Evolutionary conservation across 495 filamentous ascomycete species (phyloP).

Genomic region (Penicillium lagena): DNA sequence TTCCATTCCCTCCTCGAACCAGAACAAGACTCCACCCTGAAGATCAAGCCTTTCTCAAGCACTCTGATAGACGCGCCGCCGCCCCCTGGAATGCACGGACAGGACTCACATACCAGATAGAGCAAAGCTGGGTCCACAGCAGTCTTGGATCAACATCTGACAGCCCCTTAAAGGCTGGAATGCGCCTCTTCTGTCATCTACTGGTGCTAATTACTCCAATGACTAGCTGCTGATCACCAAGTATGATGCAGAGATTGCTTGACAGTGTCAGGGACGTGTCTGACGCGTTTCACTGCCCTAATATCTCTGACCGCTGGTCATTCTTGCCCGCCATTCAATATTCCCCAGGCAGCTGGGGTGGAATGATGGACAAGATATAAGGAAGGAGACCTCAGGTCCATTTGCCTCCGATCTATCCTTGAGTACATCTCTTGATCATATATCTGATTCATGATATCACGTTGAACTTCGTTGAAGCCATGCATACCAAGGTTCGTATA

Average conservation of each 20-base stretch:
- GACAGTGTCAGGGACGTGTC: neutral
- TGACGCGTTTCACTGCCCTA: conserved; percentile 9
- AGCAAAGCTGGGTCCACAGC: neutral
- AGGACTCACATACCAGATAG: conserved; percentile 8
- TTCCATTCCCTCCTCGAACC: neutral
- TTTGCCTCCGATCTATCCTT: neutral
- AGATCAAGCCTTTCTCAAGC: conserved; percentile 1
- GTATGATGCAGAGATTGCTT: conserved; percentile 14
- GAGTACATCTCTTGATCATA: neutral
- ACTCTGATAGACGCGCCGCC: conserved; percentile 9
- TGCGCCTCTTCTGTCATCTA: conserved; percentile 5
- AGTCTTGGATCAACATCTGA: conserved; percentile 12
- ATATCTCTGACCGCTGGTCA: conserved; percentile 9
- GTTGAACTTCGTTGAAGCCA: conserved; percentile 1
- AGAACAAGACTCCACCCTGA: neutral
- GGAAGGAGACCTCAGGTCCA: too few species aligned
- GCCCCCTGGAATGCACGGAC: conserved; percentile 15
- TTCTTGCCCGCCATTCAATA: conserved; percentile 21
- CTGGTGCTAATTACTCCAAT: conserved; percentile 1
- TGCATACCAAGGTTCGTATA: conserved; percentile 8
- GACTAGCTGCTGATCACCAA: conserved; percentile 12
- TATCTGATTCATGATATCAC: too few species aligned
- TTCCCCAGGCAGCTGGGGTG: neutral
- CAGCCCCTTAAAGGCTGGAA: conserved; percentile 10
- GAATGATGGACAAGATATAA: conserved; percentile 1